These are phyloP conservation scores for Nadsonia starkeyi-henricii DNA, from an alignment of 1,139 yeast species.

Conservation along the genomic window DNA sequence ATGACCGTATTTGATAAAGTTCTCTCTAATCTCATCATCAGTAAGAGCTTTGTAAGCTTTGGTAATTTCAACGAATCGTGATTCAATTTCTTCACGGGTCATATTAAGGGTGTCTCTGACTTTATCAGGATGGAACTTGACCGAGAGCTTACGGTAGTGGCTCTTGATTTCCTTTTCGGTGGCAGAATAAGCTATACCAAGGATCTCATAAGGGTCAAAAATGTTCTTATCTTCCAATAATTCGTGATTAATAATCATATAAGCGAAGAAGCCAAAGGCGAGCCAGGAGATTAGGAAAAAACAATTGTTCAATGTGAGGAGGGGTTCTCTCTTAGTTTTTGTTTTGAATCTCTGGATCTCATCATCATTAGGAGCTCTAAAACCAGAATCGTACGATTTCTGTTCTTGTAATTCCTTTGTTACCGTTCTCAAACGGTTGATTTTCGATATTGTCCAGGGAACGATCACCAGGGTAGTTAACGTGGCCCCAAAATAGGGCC, in stretches of 20 bases:
- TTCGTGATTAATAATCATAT: constrained; percentile 33
- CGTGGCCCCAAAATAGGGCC: constrained; percentile 89
- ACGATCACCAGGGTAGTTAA: constrained; percentile 49
- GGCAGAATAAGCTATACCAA: constrained; percentile 60
- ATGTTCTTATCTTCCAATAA: constrained; percentile 31
- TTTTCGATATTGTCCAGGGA: constrained; percentile 49
- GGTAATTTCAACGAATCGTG: constrained; percentile 65
- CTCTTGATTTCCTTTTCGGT: constrained; percentile 67
- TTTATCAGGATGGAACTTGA: constrained; percentile 91
- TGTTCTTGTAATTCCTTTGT: background rate
- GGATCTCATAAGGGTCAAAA: constrained; percentile 84
- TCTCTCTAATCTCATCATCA: constrained; percentile 73
- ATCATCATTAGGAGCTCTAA: constrained; percentile 29
- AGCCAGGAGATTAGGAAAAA: constrained; percentile 57
- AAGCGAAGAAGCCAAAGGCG: constrained; percentile 36
- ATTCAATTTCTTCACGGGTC: constrained; percentile 55
- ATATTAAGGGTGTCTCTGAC: constrained; percentile 40
- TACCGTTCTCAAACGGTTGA: background rate
- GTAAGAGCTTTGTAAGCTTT: constrained; percentile 93
- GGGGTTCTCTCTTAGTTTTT: constrained; percentile 18
- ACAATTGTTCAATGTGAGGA: constrained; percentile 25
- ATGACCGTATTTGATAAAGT: constrained; percentile 79
- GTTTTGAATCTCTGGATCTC: constrained; percentile 31
- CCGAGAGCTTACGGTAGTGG: constrained; percentile 71
- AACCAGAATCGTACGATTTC: background rate